Base-by-base conservation (phyloP, 164 flowering plant species). In the Vitis riparia region DNA sequence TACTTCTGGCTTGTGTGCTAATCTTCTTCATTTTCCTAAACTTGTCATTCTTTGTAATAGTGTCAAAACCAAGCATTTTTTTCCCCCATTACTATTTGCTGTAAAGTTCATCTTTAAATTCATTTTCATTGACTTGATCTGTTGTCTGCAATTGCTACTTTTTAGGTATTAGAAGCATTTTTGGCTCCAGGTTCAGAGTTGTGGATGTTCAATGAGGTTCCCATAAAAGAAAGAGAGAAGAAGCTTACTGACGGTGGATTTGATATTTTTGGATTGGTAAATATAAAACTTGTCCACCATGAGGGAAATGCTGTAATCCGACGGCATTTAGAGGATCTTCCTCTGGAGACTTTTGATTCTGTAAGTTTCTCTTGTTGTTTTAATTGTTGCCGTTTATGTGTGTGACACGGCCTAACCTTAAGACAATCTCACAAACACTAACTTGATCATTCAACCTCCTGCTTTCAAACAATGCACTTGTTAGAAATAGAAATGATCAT, bases 131-230 rank as follows among this genome's bases (percentile, higher is more conserved):
- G 37, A 56, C 51, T 61, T 23, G 15, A 16, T 19, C 15, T 30
- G 9, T 30, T 70, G 8, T 37, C 27, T 62, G 11, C 11, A 44
- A 44, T 51, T 57, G 14, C 37, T 9, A 8, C 53, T 56, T 71
- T 65, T 63, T 75, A 91, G 98, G 98, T 94, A 16, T 74, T 94
- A 66, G 97, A 94, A 70, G 93, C 97, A 67, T 78, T 89, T 51
- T 81, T 94, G 71, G 89, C 98, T 65, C 90, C 78, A 62, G 92
- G 90, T 71, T 94, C 98, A 71, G 93, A 94, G 68, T 71, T 94
- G 51, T 94, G 98, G 98, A 87, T 94, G 96, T 88, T 93, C 76
- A 94, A 91, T 78, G 97, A 90, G 73, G 98, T 94, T 61, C 92
- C 87, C 15, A 88, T 80, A 59, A 81, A 80, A 68, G 94, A 91